These are phyloP conservation scores for Chalaropsis ovoidea DNA, from an alignment of 2,329 filamentous ascomycete species.

Conservation along the genomic window DNA sequence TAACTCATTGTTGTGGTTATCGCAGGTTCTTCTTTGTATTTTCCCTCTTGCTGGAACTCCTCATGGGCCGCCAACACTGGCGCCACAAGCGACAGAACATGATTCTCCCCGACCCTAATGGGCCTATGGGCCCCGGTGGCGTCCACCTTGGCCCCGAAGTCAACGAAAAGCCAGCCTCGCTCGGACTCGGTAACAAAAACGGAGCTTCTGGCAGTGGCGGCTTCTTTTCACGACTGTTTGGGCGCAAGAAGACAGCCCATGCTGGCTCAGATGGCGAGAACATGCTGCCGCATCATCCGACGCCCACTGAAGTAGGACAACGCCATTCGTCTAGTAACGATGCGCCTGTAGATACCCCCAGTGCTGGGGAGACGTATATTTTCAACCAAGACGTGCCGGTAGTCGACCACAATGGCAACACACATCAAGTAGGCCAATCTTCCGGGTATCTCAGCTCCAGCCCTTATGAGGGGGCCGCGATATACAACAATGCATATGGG, in stretches of 20 bases:
- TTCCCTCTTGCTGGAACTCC: conserved; percentile 58
- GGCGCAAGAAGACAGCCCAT: conserved; percentile 27
- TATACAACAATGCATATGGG: conserved; percentile 3
- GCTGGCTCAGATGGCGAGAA: conserved; percentile 29
- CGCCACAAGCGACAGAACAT: conserved; percentile 51
- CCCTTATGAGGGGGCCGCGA: background rate
- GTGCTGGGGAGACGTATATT: conserved; percentile 25
- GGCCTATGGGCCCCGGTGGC: conserved; percentile 21
- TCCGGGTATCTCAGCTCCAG: background rate
- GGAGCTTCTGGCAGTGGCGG: conserved; percentile 24
- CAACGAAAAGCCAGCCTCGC: conserved; percentile 28
- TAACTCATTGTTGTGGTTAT: background rate
- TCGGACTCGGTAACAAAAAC: conserved; percentile 25
- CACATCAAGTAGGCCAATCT: background rate
- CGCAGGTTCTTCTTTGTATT: conserved; percentile 61
- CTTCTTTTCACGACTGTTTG: conserved; percentile 33
- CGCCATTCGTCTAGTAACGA: conserved; percentile 11
- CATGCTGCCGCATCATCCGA: conserved; percentile 35
- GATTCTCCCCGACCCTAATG: conserved; percentile 42
- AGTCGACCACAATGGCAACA: background rate
- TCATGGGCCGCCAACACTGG: conserved; percentile 59
- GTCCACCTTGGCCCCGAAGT: background rate
- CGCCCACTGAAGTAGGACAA: conserved; percentile 34
- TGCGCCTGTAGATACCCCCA: conserved; percentile 17
- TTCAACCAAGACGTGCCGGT: background rate